Evolutionary conservation across 768 basidiomycete species (phyloP), one percentile per base, ranked within the genome.

Genomic region (Strobilomyces dryophilus): DNA sequence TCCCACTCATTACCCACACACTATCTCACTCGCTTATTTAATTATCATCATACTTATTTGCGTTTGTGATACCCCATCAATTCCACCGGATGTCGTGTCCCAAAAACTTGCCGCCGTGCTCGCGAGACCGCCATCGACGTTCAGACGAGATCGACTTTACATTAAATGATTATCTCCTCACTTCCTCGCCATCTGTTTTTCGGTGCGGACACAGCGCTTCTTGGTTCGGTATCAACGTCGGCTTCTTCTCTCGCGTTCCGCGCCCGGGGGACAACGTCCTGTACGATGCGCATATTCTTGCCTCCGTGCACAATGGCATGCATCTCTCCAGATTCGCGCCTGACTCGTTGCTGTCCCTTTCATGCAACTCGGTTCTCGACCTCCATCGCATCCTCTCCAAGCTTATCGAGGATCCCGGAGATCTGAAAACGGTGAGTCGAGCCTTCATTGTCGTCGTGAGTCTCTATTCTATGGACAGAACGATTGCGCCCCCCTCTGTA

Each of bases 381-480:
- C 65, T 95, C 7, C 71, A 75, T 21, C 53, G 54, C 2, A 64
- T 79, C 0, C 61, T 95, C 4, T 43, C 53, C 2, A 61, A 62
- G 15, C 71, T 88, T 37, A 54, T 73, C 17, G 50, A 65, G 2
- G 72, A 74, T 43, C 65, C 69, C n/a, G 63, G 66, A 0, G 70
- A 63, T 35, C 60, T 83, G 17, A 60, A 57, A 51, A 54, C 59
- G 0, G 82, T 80, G 0, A 66, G 71, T 36, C 84, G 74, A 59
- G 70, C 90, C 4, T 97, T 95, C 63, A 69, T 98, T 11, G 84
- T 90, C 0, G 84, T 97, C 8, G 95, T 98, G 75, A 86, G 83
- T 35, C 68, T 98, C 43, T 98, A 98, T 61, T 90, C 87, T 51
- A 98, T 98, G 95, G 95, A 98, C 59, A 95, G 95, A 12, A 95